Conservation (phyloP, 139 green algal genomes). For the Micractinium sp. region DNA sequence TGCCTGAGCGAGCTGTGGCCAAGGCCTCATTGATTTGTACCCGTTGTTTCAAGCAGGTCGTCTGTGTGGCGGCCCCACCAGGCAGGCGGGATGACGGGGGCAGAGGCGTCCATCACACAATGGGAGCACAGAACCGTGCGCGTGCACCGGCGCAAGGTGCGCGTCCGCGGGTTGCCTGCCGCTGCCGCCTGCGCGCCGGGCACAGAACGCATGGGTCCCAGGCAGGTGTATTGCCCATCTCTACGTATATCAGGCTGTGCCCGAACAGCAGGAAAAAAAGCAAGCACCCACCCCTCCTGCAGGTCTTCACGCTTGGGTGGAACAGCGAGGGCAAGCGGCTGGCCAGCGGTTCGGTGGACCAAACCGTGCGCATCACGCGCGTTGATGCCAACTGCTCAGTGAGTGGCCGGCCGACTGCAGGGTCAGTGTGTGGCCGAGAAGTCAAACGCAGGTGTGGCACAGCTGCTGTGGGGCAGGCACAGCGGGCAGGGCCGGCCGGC, state of each 20-base stretch:
- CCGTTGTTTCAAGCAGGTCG: neutral
- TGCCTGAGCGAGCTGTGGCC: no score
- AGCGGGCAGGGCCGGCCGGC: no score
- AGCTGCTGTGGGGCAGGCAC: neutral
- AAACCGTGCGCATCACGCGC: conserved; percentile 33
- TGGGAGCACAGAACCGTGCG: conserved; percentile 29
- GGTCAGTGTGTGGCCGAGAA: neutral
- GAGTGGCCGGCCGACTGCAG: neutral
- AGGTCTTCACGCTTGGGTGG: conserved; percentile 48
- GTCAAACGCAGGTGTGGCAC: neutral
- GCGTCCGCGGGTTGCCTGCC: neutral
- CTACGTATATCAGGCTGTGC: neutral
- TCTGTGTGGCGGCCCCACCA: neutral
- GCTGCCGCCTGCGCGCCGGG: neutral
- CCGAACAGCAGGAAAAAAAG: neutral
- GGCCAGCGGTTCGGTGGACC: conserved; percentile 47
- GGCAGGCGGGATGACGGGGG: neutral
- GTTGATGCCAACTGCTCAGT: conserved; percentile 33
- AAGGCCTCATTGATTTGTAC: no score
- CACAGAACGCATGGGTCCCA: neutral
- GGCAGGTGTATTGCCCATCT: neutral
- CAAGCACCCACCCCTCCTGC: neutral
- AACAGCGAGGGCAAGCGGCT: conserved; percentile 39
- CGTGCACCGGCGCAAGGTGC: conserved; percentile 40
- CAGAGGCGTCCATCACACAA: conserved; percentile 4